Evolutionary conservation across 306 rosid species (phyloP), one percentile per base, ranked within the genome.

Genomic region (Elaeagnus macrophylla): DNA sequence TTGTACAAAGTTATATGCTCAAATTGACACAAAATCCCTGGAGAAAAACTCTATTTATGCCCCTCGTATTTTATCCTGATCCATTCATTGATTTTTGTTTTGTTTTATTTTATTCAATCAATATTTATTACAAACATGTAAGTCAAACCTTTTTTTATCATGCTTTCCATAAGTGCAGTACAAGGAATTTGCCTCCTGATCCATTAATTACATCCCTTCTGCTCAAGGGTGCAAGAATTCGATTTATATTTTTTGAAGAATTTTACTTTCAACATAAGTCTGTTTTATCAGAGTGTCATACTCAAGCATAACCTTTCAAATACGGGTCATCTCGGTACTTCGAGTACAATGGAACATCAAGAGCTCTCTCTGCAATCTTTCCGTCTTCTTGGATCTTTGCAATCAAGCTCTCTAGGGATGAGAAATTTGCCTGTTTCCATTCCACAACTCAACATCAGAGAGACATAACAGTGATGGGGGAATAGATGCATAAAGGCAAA

Each of bases 321-420:
- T 76, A 77, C 8, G 69, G 74, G 51, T 84, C 82, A 57, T 87
- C 80, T 71, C 64, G 72, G 75, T 68, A 67, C 57, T 78, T 77
- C 16, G 87, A 84, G 73, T 84, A 91, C 75, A 73, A 41, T 10
- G 99, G 87, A 65, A 91, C 95, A 70, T 91, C 95, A 68, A 91
- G 89, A 66, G 89, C 93, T 54, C 56, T 69, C 80, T 84, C 96
- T 14, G 85, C 87, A 75, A 78, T 65, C 57, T 51, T 66, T 14
- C 95, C 16, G 58, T 91, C 95, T 63, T 84, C 93, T 8, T 84
- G 96, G 65, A 87, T 91, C 79, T 80, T 84, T 35, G 77, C 85
- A 47, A 87, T 41, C 75, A 91, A 73, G 70, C 74, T 82, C 72
- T 84, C 95, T 36, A 84, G 89, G 53, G 76, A 65, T 32, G 95